Conservation (phyloP, 495 filamentous ascomycete genomes). For the Xylaria telfairii region DNA sequence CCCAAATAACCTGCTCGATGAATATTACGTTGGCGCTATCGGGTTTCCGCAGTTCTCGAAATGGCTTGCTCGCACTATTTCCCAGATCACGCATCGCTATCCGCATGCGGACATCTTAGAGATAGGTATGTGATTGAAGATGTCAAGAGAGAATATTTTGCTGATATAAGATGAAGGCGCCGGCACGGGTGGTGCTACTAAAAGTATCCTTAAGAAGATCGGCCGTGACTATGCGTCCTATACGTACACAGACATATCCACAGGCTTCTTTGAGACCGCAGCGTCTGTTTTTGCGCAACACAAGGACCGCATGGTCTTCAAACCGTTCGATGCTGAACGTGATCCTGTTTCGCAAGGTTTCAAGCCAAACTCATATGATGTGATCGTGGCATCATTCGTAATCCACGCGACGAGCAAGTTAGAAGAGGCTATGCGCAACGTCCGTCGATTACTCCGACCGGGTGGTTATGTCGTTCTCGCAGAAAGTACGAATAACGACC, state of each 20-base stretch:
- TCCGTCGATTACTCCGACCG: conserved; percentile 55
- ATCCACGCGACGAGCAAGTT: conserved; percentile 57
- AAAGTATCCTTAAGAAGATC: conserved; percentile 34
- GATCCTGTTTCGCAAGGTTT: conserved; percentile 53
- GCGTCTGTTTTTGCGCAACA: conserved; percentile 14
- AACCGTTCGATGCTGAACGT: conserved; percentile 50
- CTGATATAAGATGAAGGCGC: conserved; percentile 36
- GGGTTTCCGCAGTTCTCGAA: conserved; percentile 31
- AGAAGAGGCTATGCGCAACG: conserved; percentile 47
- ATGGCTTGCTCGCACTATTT: conserved; percentile 31
- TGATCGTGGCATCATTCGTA: conserved; percentile 52
- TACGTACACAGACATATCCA: conserved; percentile 58
- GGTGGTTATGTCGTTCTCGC: conserved; percentile 59
- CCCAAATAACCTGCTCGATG: conserved; percentile 44
- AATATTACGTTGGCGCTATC: conserved; percentile 43
- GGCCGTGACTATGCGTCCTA: conserved; percentile 44
- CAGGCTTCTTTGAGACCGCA: conserved; percentile 48
- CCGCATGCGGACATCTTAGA: conserved; percentile 55
- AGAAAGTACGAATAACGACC: conserved; percentile 48
- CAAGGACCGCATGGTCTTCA: conserved; percentile 49
- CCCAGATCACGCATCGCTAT: conserved; percentile 49
- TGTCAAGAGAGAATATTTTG: background rate
- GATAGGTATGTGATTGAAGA: conserved; percentile 43
- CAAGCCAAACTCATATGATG: conserved; percentile 48
- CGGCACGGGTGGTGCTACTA: conserved; percentile 50